phyloP scores from a whole-genome alignment of 1,139 yeast species.

The Eremothecium coryli region DNA sequence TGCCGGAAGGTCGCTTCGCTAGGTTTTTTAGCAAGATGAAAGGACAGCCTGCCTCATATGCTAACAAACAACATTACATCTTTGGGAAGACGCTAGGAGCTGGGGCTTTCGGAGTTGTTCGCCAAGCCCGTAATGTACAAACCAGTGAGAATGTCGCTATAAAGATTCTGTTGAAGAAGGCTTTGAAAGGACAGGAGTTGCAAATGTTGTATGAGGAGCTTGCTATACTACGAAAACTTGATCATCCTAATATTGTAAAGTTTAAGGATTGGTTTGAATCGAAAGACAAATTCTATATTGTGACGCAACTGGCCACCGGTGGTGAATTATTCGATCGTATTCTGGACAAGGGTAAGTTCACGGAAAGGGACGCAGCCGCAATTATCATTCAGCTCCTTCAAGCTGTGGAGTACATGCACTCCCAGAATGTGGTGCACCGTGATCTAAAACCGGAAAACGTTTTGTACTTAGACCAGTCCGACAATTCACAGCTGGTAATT shows the following conservation, averaged over 20 bases:
- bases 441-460: conserved; percentile 89
- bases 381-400: conserved; percentile 61
- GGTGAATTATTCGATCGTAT: conserved; percentile 88
- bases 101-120: conserved; percentile 84
- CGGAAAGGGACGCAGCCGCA: conserved; percentile 73
- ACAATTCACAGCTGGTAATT: conserved; percentile 61
- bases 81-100: conserved; percentile 83
- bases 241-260: conserved; percentile 75
- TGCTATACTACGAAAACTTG: conserved; percentile 49
- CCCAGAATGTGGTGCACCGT: conserved; percentile 71
- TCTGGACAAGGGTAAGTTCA: conserved; percentile 63
- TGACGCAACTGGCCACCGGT: conserved; percentile 74
- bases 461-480: conserved; percentile 40
- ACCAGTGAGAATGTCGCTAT: conserved; percentile 74
- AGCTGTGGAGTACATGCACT: conserved; percentile 69
- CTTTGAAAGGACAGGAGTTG: conserved; percentile 61
- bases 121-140: conserved; percentile 54
- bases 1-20: too few relatives aligned
- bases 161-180: conserved; percentile 74
- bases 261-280: conserved; percentile 87
- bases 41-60: conserved; percentile 67
- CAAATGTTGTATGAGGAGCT: conserved; percentile 68
- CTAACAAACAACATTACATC: conserved; percentile 52
- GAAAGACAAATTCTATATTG: conserved; percentile 65
- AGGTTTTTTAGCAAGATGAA: conserved; percentile 41